Evolutionary conservation across 225 moss, liverwort and hornwort genomes (phyloP).

Genomic region (Pleurozium schreberi): DNA sequence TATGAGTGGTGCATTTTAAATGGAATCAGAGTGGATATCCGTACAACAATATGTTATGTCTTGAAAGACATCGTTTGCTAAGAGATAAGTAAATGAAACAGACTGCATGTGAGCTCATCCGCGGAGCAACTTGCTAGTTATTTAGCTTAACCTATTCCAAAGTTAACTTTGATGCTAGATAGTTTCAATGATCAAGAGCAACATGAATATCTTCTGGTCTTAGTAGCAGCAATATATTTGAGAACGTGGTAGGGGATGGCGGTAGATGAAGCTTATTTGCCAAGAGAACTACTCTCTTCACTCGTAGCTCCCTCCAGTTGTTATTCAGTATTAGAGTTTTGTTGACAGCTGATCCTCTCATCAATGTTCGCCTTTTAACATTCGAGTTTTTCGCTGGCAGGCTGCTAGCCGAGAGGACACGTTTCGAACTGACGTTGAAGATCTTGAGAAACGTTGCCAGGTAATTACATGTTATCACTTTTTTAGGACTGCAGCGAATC

Average conservation of each 20-base stretch:
- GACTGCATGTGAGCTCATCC: not conserved
- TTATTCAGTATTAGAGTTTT: not conserved
- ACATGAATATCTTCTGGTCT: not conserved
- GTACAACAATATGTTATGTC: not conserved
- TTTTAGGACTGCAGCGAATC: not conserved
- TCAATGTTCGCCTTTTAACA: not conserved
- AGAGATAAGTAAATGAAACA: not conserved
- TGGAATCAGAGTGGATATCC: not conserved
- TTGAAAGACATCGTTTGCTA: not conserved
- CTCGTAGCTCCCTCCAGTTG: not conserved
- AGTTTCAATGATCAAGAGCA: not conserved
- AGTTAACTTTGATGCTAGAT: not conserved
- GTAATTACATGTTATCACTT: conserved; percentile 13
- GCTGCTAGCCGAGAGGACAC: conserved; percentile 83
- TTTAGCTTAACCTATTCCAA: not conserved
- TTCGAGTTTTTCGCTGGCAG: conserved; percentile 23
- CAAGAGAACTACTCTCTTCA: not conserved
- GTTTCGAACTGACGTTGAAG: conserved; percentile 67
- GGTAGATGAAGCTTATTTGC: not conserved
- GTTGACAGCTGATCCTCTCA: not conserved
- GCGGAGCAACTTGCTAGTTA: not conserved
- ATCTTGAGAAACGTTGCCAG: conserved; percentile 98
- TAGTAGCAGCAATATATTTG: not conserved
- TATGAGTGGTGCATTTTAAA: not conserved
- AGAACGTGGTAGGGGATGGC: not conserved